Evolutionary conservation across 2,329 filamentous ascomycete species (phyloP).

Genomic region (Botrytis deweyae): DNA sequence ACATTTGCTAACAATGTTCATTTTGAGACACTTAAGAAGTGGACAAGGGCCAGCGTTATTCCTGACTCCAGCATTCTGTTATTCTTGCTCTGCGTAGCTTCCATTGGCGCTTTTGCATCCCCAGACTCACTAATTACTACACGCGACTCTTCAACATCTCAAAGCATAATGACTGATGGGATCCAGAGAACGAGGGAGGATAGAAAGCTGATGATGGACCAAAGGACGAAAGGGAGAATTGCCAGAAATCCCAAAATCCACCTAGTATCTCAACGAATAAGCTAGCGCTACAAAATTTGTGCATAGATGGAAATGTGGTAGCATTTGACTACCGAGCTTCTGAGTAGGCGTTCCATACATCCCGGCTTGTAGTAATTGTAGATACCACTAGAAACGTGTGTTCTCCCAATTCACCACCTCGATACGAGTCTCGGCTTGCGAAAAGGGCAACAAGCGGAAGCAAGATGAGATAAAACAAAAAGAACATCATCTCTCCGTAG

Average conservation of each 20-base stretch:
- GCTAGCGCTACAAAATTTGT: no score
- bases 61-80: neutral
- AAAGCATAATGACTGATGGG: accelerated
- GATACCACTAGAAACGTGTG: no score
- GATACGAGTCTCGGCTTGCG: neutral
- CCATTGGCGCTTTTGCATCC: no score
- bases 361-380: no score
- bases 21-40: neutral
- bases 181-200: neutral
- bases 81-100: neutral
- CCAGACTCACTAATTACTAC: neutral
- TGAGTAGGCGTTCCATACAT: no score
- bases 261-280: no score
- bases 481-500: neutral
- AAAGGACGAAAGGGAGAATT: neutral
- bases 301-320: no score
- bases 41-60: neutral
- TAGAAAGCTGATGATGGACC: neutral
- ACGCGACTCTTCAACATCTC: neutral
- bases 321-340: no score
- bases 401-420: no score
- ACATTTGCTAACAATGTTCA: neutral
- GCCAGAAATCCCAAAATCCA: no score
- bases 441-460: neutral
- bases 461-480: neutral